Base-by-base conservation (phyloP, 2,329 filamentous ascomycete species). In the Claviceps maximensis region DNA sequence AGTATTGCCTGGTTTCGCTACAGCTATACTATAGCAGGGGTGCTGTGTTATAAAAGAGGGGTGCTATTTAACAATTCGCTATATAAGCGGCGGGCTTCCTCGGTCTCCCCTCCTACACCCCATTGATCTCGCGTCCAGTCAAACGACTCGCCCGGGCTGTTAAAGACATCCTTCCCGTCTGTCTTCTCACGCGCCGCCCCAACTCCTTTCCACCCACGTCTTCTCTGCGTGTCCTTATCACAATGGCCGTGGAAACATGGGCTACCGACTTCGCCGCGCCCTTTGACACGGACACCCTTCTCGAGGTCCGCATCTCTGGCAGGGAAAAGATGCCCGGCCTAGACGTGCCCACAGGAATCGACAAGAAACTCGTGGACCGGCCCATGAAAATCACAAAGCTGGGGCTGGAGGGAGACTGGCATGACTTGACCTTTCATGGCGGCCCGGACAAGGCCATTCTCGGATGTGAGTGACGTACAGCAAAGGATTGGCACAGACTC, bases 401-500 rank as follows among this genome's bases (percentile, higher is more conserved):
- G 2, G 82, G 82, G 0, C 72, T 83, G 15, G 71, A 75, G 17
- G 74, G 67, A 5, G 82, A 85, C 55, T 78, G 84, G 60, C 81
- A 84, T 54, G 79, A 83, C 51, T 74, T 72, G 27, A 76, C 74
- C 0, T 79, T 80, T 51, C 82, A 85, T 54, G 80, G 80, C 7
- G 80, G 80, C 0, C 63, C 67, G 0, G 82, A 86, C 55, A 85
- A 84, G 63, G 82, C 82, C 0, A 69, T 86, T 10, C 74, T 82
- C 33, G 75, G 73, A 12, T 79, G 75, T 76, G 61, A 66, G 74
- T 66, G 38, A 50, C 36, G 7, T 17, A 19, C 19, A 12, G 9
- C 3, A 42, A 38, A 38, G 36, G 31, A 2, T 4, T 33, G 8
- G 12, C 31, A 17, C 13, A 17, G 4, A 29, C 3, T 13, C 13